Percentiles rank a stretch among this genome's conserved stretches.
Conservation (phyloP, 2,329 filamentous ascomycete genomes). For the Aspergillus alliaceus region DNA sequence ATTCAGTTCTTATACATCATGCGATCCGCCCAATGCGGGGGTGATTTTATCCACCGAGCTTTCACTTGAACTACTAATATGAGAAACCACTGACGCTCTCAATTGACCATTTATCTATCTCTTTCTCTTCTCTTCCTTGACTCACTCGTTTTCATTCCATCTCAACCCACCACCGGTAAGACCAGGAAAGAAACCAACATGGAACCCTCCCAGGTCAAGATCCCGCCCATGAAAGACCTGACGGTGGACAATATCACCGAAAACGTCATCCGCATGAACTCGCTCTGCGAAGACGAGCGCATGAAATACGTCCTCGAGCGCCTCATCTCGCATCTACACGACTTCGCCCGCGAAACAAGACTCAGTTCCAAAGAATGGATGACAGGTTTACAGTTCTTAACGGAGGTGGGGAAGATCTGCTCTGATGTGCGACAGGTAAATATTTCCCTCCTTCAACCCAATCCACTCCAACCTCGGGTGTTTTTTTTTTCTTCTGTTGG, state of each 20-base stretch:
- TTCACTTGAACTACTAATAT: neutral
- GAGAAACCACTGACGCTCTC: neutral
- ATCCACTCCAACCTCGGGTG: too few species aligned
- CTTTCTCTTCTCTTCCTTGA: too few species aligned
- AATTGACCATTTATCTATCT: neutral
- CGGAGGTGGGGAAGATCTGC: slow-evolving; percentile 70
- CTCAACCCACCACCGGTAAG: too few species aligned
- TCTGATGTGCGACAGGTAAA: slow-evolving; percentile 70
- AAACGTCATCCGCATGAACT: slow-evolving; percentile 74
- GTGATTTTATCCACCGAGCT: neutral
- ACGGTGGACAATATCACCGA: slow-evolving; percentile 79
- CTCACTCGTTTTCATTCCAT: too few species aligned
- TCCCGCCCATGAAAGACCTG: slow-evolving; percentile 62
- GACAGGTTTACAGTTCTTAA: slow-evolving; percentile 69
- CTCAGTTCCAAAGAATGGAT: slow-evolving; percentile 79
- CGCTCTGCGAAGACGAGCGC: slow-evolving; percentile 63
- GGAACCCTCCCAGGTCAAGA: slow-evolving; percentile 44
- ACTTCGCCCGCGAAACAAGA: slow-evolving; percentile 77
- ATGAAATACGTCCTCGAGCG: slow-evolving; percentile 72
- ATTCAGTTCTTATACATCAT: slow-evolving; percentile 3
- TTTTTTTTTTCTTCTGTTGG: too few species aligned
- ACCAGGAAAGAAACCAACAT: too few species aligned
- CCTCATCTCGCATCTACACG: slow-evolving; percentile 75
- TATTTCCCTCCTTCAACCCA: too few species aligned
- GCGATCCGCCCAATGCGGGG: slow-evolving; percentile 6